Evolutionary conservation across 441 rosid species (phyloP), one percentile per base, ranked within the genome.

Genomic region (Biscutella laevigata): DNA sequence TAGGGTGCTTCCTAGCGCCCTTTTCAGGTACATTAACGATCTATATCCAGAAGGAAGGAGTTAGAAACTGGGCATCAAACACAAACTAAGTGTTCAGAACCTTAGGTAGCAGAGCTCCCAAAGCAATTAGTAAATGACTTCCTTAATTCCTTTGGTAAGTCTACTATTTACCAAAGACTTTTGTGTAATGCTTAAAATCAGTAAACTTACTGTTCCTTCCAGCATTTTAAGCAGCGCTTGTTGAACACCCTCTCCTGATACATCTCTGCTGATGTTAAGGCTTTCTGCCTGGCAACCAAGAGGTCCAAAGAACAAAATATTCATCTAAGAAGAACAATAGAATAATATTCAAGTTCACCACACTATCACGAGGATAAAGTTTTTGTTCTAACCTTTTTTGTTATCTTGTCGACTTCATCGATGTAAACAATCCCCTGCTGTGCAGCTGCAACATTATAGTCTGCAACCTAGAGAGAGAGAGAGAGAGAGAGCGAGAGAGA

Each of bases 371-470:
- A 40, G 8, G 5, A 10, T 22, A 35, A 8, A 5, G 3, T 3
- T 6, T 28, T 19, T 22, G 45, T 8, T 46, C 4, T 4, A 55
- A 84, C 97, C 94, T 94, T 94, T 75, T 88, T 94, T 46, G 99
- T 88, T 54, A 94, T 94, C 75, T 94, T 94, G 75, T 94, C 99
- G 14, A 94, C 95, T 84, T 94, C 97, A 64, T 94, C 99, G 36
- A 94, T 84, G 73, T 94, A 94, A 47, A 94, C 84, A 66, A 94
- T 94, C 66, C 99, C 99, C 72, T 94, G 99, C 69, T 94, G 99
- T 33, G 99, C 99, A 63, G 99, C 97, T 67, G 92, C 81, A 61
- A 92, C 95, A 64, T 92, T 92, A 68, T 92, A 86, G 68, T 92
- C 95, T 58, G 95, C 89, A 64, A 74, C 94, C 99, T 92, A n/a